Evolutionary conservation across 495 filamentous ascomycete genomes (phyloP).

Genomic region (Aspergillus conjunctus): DNA sequence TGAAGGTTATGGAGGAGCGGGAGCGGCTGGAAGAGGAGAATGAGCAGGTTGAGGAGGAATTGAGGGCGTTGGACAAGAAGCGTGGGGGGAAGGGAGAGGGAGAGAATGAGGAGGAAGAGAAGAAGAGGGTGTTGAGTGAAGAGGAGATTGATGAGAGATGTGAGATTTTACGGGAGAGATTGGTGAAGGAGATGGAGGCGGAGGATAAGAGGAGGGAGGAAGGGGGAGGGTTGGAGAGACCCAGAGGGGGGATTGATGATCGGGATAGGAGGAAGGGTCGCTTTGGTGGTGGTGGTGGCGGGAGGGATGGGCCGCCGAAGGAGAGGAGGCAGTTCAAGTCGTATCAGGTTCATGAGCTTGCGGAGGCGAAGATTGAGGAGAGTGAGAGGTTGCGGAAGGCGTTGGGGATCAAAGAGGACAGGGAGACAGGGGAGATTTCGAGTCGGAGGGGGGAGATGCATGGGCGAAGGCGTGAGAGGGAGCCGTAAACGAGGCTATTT

Average conservation of each 20-base stretch:
- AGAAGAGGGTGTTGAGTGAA: conserved; percentile 62
- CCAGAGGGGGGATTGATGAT: background rate
- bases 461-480: conserved; percentile 44
- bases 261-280: conserved; percentile 2
- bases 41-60: conserved; percentile 40
- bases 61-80: conserved; percentile 6
- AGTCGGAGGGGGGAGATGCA: conserved; percentile 49
- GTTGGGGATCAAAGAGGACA: conserved; percentile 83
- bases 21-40: conserved; percentile 90
- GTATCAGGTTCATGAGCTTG: conserved; percentile 95
- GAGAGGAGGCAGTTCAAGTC: conserved; percentile 68
- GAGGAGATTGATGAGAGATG: conserved; percentile 48
- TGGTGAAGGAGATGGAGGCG: conserved; percentile 39
- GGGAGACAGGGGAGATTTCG: conserved; percentile 79
- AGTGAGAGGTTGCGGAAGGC: conserved; percentile 86
- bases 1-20: conserved; percentile 86
- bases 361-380: conserved; percentile 94
- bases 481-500: conserved; percentile 26
- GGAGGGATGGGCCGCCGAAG: conserved; percentile 18
- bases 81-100: conserved; percentile 18
- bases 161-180: conserved; percentile 29
- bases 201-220: conserved; percentile 20
- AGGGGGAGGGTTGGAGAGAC: conserved; percentile 3
- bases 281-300: conserved; percentile 17
- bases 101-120: conserved; percentile 57